A percentile compares a stretch with the other conserved stretches of the same genome.
Conservation (phyloP, 768 basidiomycete genomes). For the Botryobasidium botryosum region DNA sequence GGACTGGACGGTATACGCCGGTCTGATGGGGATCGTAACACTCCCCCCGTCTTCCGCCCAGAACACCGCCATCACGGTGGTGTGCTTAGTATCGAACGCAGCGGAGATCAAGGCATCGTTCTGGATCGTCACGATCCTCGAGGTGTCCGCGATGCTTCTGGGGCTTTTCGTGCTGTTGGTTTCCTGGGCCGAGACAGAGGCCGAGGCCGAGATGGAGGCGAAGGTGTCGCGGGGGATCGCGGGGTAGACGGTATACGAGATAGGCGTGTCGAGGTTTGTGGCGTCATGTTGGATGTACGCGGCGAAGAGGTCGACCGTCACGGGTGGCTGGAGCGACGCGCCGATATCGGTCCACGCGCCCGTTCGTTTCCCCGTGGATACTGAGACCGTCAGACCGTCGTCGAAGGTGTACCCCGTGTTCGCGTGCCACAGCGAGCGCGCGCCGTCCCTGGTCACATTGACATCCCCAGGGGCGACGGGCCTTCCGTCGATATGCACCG, state of each 20-base stretch:
- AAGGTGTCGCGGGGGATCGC: conserved; percentile 23
- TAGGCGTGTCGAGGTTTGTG: conserved; percentile 18
- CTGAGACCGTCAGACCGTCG: conserved; percentile 16
- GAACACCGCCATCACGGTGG: conserved; percentile 34
- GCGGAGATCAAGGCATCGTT: conserved; percentile 37
- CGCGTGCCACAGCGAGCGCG: conserved; percentile 42
- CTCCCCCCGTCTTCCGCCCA: conserved; percentile 35
- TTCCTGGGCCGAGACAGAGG: conserved; percentile 12
- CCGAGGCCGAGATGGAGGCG: conserved; percentile 4
- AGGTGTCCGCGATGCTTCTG: conserved; percentile 14
- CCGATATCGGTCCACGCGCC: conserved; percentile 50
- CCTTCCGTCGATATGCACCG: conserved; percentile 28
- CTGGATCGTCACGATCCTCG: conserved; percentile 23
- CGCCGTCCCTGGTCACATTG: conserved; percentile 17
- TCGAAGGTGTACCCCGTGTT: conserved; percentile 44
- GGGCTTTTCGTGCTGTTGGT: conserved; percentile 34
- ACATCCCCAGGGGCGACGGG: conserved; percentile 8
- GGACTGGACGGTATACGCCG: conserved; percentile 2
- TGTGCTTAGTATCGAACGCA: conserved; percentile 27
- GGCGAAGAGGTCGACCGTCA: conserved; percentile 44
- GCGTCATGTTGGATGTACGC: conserved; percentile 36
- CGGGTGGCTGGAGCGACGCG: conserved; percentile 39
- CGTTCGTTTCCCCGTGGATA: conserved; percentile 29
- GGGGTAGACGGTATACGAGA: conserved; percentile 42
- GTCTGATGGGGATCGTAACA: conserved; percentile 9